Evolutionary conservation across 495 filamentous ascomycete genomes (phyloP).

Genomic region (Penicillium cosmopolitanum): DNA sequence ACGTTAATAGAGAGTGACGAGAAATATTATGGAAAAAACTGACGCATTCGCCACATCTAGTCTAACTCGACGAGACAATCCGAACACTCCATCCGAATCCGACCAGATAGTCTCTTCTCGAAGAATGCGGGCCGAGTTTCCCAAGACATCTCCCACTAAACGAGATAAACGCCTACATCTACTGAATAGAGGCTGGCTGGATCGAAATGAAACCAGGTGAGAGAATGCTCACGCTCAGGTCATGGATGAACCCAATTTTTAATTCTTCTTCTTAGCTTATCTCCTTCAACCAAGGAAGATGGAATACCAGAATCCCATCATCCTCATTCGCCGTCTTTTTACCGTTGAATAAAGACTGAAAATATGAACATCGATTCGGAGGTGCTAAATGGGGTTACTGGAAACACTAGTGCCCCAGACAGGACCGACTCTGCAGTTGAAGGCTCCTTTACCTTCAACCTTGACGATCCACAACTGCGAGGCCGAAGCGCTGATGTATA

Average conservation of each 20-base stretch:
- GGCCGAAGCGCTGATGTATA: neutral
- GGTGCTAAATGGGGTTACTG: neutral
- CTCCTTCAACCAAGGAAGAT: neutral
- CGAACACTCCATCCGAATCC: neutral
- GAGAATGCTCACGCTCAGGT: neutral
- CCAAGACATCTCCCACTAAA: neutral
- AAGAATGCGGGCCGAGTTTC: neutral
- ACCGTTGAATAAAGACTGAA: too few relatives aligned
- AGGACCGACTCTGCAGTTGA: neutral
- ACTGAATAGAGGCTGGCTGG: neutral
- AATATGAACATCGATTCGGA: neutral
- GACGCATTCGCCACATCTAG: neutral
- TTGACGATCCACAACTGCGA: neutral
- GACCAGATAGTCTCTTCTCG: neutral
- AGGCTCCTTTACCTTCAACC: neutral
- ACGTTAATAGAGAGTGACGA: too few relatives aligned
- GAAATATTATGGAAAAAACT: too few relatives aligned
- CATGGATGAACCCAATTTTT: neutral
- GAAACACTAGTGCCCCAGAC: neutral
- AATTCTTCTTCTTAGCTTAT: neutral
- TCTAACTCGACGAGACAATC: neutral
- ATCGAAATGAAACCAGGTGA: neutral
- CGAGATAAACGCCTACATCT: neutral
- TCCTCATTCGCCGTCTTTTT: neutral
- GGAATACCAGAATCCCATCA: neutral